phyloP scores from a whole-genome alignment of 441 rosid species.

The Biscutella laevigata region DNA sequence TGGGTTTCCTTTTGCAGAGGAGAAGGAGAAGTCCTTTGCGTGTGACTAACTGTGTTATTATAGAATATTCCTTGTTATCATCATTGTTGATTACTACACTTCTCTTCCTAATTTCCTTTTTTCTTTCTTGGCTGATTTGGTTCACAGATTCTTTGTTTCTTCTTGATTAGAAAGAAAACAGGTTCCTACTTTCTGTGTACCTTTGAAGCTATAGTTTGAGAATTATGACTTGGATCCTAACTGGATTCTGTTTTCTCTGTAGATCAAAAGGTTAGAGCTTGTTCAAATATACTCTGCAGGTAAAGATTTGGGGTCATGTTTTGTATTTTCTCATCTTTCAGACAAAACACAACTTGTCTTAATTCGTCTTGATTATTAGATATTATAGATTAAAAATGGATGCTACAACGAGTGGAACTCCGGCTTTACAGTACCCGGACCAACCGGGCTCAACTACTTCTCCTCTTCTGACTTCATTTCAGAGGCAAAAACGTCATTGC shows the following conservation, averaged over 20 bases:
- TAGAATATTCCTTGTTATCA: slow-evolving; percentile 38
- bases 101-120: slow-evolving; percentile 39
- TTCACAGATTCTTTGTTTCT: slow-evolving; percentile 8
- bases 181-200: neutral
- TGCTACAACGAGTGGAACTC: slow-evolving; percentile 70
- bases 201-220: neutral
- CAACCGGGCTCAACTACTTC: slow-evolving; percentile 54
- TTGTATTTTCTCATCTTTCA: neutral
- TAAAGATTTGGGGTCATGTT: neutral
- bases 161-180: neutral
- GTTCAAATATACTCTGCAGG: slow-evolving; percentile 33
- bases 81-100: slow-evolving; percentile 38
- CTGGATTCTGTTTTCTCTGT: slow-evolving; percentile 26
- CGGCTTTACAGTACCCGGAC: slow-evolving; percentile 58
- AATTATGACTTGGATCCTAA: slow-evolving; percentile 9
- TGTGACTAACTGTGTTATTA: slow-evolving; percentile 29
- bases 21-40: slow-evolving; percentile 42
- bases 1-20: slow-evolving; percentile 26
- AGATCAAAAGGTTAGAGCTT: slow-evolving; percentile 48
- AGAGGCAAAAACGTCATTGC: slow-evolving; percentile 70
- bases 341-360: slow-evolving; percentile 17
- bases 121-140: slow-evolving; percentile 11
- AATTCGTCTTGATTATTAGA: too few relatives aligned
- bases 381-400: slow-evolving; percentile 75
- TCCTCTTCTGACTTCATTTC: slow-evolving; percentile 43